Evolutionary conservation across 805 yeast species (phyloP).

Genomic region (Candida krabiensis): DNA sequence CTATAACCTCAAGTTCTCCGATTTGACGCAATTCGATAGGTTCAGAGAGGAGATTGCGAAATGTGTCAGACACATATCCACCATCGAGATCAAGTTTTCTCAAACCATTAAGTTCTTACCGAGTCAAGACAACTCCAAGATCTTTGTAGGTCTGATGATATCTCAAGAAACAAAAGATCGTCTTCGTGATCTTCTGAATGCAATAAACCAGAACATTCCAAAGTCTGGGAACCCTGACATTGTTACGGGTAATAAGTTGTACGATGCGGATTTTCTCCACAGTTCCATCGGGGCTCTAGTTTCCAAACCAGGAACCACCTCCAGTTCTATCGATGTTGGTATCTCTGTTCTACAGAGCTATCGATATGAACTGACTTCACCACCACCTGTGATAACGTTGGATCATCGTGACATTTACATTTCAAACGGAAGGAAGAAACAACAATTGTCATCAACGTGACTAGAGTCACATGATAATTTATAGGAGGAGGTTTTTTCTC

Average conservation of each 20-base stretch:
- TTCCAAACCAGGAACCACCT: too few relatives aligned
- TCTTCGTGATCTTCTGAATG: slow-evolving; percentile 5
- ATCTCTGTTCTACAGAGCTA: too few relatives aligned
- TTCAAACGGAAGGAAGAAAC: not conserved
- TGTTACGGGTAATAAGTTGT: slow-evolving; percentile 6
- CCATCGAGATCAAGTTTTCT: slow-evolving; percentile 7
- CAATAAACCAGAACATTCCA: slow-evolving; percentile 14
- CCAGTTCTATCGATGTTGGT: too few relatives aligned
- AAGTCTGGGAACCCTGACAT: not conserved
- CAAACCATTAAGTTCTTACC: slow-evolving; percentile 13
- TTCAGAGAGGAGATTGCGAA: not conserved
- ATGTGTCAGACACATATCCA: not conserved
- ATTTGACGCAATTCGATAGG: not conserved
- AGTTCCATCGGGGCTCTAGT: slow-evolving; percentile 21
- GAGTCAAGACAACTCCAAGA: slow-evolving; percentile 13
- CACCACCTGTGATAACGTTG: too few relatives aligned
- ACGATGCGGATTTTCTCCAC: slow-evolving; percentile 9
- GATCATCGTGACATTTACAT: too few relatives aligned
- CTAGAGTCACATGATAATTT: not conserved
- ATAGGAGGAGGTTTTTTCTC: too few relatives aligned
- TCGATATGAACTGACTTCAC: too few relatives aligned
- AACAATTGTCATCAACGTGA: slow-evolving; percentile 1
- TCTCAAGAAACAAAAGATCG: slow-evolving; percentile 1
- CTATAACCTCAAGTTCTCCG: slow-evolving; percentile 17
- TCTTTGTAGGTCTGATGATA: slow-evolving; percentile 18